Evolutionary conservation across 768 basidiomycete genomes (phyloP), one percentile per base, ranked within the genome.

Genomic region (Russula compacta): DNA sequence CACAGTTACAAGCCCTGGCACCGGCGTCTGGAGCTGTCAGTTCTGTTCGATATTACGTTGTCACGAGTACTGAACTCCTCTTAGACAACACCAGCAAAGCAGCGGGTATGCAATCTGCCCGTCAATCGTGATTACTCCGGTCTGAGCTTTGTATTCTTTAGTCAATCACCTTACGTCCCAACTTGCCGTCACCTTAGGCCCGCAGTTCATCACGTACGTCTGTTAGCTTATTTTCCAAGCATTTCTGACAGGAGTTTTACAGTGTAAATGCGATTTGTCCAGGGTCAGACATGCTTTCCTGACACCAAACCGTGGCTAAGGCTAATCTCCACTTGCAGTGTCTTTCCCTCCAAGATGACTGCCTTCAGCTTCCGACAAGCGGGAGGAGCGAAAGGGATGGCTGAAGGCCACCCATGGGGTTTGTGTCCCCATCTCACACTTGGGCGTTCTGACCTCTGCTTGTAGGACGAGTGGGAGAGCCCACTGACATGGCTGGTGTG

Each of bases 341-440:
- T 90, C 12, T 93, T 89, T 74, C 88, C 87, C 0, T 87, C 86
- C 49, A 90, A 86, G 74, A 92, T 93, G 89, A 92, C 90, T 1
- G 82, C 86, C 0, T 89, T 76, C 53, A 86, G 83, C 3, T 73
- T 89, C 65, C 80, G 82, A 66, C 76, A 69, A 2, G 72, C 72
- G 3, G 84, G 86, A 7, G 80, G 81, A 60, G 78, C 49, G 8
- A 48, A 80, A 24, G 73, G 67, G 8, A 79, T 88, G 60, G 76
- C 75, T 42, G 69, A 75, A 1, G 69, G 67, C 17, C 87, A 90
- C 61, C 89, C 88, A 24, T 83, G 83, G 68, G 86, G 88, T 84
- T 66, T 12, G 72, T 64, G 46, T 54, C 11, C 8, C 53, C 54
- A 49, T 49, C 19, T 35, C 46, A 54, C 11, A 19, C 29, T 42